Evolutionary conservation across 2,329 filamentous ascomycete genomes (phyloP), one percentile per base, ranked within the genome.

Genomic region (Thelonectria rubi): DNA sequence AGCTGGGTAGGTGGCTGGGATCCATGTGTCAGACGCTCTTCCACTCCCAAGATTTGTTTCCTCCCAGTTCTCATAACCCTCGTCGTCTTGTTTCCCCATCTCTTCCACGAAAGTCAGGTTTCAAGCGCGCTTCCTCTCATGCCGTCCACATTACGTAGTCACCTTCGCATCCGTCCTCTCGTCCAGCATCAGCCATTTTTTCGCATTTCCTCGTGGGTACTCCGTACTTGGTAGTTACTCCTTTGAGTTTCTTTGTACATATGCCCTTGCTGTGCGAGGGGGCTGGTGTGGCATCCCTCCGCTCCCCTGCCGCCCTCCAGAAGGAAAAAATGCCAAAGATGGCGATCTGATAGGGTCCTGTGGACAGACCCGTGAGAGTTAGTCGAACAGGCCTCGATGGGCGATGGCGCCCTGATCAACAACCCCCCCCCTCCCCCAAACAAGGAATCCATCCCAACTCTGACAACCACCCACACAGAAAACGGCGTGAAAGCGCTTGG

Each of bases 331-430:
- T 57, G 46, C 54, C 26, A 37, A 48, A 65, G 65, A 57, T 65
- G 69, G 37, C 67, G 64, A 69, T 71, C 65, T 70, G 65, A 69
- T 70, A 70, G 66, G 67, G 61, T 53, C 54, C 58, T 58, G 34
- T 63, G 46, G 40, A 55, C 59, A 58, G 67, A 60, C 57, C 52
- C 58, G 39, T 45, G 24, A 46, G 43, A 64, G 50, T 62, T 58
- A 45, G 43, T 45, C 58, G 43, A 59, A 50, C 56, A 63, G 55
- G 54, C 49, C 42, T 55, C 43, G 57, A 48, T 58, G 46, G 65
- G 53, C 39, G 57, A 48, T 58, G 46, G 65, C 65, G 55, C 55
- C 60, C 61, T 61, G 58, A 62, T 47, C 57, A 63, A 60, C 47
- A n/a, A n/a, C n/a, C n/a, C n/a, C n/a, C n/a, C n/a, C n/a, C n/a